phyloP scores from a whole-genome alignment of 1,139 yeast genomes.

The Diutina neorugosa region DNA sequence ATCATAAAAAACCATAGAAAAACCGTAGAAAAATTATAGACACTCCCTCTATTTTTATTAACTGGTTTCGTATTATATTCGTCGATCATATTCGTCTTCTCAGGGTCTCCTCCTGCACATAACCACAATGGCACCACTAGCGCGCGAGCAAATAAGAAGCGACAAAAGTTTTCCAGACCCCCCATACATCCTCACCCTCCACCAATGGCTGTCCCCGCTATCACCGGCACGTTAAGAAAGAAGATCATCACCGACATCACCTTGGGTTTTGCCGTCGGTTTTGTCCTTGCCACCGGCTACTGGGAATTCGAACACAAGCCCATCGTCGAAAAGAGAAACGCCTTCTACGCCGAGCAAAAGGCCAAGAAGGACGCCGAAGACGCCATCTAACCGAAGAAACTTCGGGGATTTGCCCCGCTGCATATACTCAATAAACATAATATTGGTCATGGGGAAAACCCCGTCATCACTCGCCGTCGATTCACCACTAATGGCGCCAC shows the following conservation, averaged over 20 bases:
- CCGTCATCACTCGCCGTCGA: neutral
- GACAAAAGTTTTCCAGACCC: neutral
- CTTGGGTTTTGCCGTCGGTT: conserved; percentile 44
- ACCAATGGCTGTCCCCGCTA: conserved; percentile 71
- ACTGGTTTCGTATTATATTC: too few relatives aligned
- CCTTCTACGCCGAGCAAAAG: conserved; percentile 66
- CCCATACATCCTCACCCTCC: neutral
- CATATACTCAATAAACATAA: neutral
- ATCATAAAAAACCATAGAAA: too few relatives aligned
- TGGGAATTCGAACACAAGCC: conserved; percentile 82
- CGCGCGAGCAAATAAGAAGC: neutral
- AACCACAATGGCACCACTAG: neutral
- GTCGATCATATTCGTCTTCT: too few relatives aligned
- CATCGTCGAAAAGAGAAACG: conserved; percentile 64
- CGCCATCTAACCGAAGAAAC: neutral
- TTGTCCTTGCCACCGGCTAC: conserved; percentile 35
- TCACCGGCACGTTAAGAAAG: conserved; percentile 75
- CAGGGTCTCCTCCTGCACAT: neutral
- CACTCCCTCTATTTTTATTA: too few relatives aligned
- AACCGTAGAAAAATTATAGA: too few relatives aligned
- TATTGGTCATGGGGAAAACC: neutral
- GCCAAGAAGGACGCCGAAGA: conserved; percentile 63
- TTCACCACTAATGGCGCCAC: neutral
- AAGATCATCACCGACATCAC: conserved; percentile 72
- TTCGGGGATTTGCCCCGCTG: neutral